Evolutionary conservation across 768 basidiomycete genomes (phyloP), one percentile per base, ranked within the genome.

Genomic region (Naganishia randhawae): DNA sequence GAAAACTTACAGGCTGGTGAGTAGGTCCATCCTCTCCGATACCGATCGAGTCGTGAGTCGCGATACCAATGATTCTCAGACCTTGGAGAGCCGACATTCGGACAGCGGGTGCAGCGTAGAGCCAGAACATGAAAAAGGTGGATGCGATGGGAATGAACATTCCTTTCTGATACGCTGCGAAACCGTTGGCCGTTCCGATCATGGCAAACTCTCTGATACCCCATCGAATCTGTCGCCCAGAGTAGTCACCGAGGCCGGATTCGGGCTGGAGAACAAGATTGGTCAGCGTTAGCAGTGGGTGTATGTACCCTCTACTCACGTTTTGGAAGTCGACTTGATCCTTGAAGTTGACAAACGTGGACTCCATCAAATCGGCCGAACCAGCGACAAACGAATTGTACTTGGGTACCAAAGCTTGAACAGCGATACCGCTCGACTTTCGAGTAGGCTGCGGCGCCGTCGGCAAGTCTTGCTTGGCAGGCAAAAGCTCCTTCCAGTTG

Each of bases 81-180:
- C 73, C 72, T 61, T 75, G 74, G 4, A 79, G 67, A 14, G 75
- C 75, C 3, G 74, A 42, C 78, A 79, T 79, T 22, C 78, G 78
- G 3, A 70, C 73, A n/a, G 78, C 76, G 0, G 78, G 75, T 9
- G 76, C 78, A 17, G 78, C 78, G 67, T 79, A 79, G 2, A 77
- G 63, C 75, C 75, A 79, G 69, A 79, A 79, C 75, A 79, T 79
- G 71, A 79, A 77, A 71, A 76, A 79, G 27, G 76, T 77, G 9
- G 76, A 76, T 69, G 72, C 72, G 71, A 79, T 75, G 3, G 78
- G 78, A 31, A 79, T 67, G 68, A 77, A 75, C 69, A 75, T 72
- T n/a, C 77, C 77, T 65, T 77, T 77, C 27, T 79, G 76, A 55
- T 76, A 79, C 3, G 76, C 78, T 10, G 78, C 73, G 32, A 77